These are phyloP conservation scores for Candida yuanshanica DNA, from an alignment of 805 yeast species.

Conservation along the genomic window DNA sequence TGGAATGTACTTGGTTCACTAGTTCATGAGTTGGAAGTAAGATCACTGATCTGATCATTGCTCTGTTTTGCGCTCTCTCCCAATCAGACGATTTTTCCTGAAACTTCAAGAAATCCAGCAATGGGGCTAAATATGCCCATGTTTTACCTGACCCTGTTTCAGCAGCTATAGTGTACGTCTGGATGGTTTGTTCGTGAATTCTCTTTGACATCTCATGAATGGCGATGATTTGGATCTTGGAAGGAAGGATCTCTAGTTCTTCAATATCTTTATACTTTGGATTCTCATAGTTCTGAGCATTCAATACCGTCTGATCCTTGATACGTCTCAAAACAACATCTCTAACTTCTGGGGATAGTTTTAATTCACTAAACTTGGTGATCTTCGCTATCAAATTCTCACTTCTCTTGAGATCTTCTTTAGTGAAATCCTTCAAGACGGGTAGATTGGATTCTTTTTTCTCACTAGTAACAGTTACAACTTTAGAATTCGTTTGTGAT, in stretches of 20 bases:
- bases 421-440: constrained; percentile 22
- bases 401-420: constrained; percentile 28
- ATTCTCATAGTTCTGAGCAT: constrained; percentile 22
- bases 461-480: not conserved
- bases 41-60: constrained; percentile 63
- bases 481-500: not conserved
- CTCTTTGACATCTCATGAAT: constrained; percentile 33
- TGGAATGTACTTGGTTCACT: constrained; percentile 66
- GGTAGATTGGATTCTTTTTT: constrained; percentile 14
- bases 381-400: constrained; percentile 45
- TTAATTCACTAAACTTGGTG: constrained; percentile 57
- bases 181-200: constrained; percentile 35
- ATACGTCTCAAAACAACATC: constrained; percentile 52
- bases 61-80: constrained; percentile 27
- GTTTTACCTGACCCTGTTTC: constrained; percentile 98
- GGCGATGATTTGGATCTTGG: constrained; percentile 81
- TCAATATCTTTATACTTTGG: constrained; percentile 10
- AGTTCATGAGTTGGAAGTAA: constrained; percentile 87
- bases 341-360: constrained; percentile 63
- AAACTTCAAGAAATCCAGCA: constrained; percentile 60
- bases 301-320: constrained; percentile 36
- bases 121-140: constrained; percentile 79
- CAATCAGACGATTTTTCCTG: constrained; percentile 37
- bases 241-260: constrained; percentile 37
- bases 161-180: constrained; percentile 79